Evolutionary conservation across 2,329 filamentous ascomycete species (phyloP), one percentile per base, ranked within the genome.

Genomic region (Paecilomyces dactylethromorphus): DNA sequence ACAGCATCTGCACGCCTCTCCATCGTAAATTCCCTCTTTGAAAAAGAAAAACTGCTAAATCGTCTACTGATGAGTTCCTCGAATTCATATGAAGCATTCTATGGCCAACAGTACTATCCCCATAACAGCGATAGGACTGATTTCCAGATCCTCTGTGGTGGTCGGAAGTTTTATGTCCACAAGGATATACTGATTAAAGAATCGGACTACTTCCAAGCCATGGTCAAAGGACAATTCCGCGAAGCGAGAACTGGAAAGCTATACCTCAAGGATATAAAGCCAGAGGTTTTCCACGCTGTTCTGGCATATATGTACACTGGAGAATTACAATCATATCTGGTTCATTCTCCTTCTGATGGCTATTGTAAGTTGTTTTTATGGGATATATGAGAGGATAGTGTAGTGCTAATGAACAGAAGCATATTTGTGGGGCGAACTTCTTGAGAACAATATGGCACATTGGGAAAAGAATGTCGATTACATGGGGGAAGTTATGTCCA

Each of bases 121-220:
- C 35, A 45, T 15, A 18, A 18, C 31, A 58, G 58, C 24, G 67
- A 68, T 24, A 73, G 66, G 55, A 66, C 73, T 1, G 75, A 78
- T 53, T 65, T 77, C 50, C 65, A 58, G 0, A 68, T 78, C 22
- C 56, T 35, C 6, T 78, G 74, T 57, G 59, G 61, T 0, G 65
- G 59, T 1, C 61, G 59, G 0, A 59, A 65, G 2, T 76, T 76
- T 61, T 67, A 67, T 8, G 68, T 68, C 0, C 75, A 78, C 35
- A 67, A 71, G 0, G 64, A 67, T 26, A 64, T 78, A 15, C 62
- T 77, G 4, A 77, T 74, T 58, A 53, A 69, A 0, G 70, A 74
- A 54, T 77, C 72, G 0, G 29, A 64, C 32, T 71, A 70, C 21
- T 77, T 76, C 55, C 66, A 68, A 10, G 61, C 55, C 11, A 68